A percentile compares a stretch with the other conserved stretches of the same genome.
These are phyloP conservation scores for Arabidopsis lyrata DNA, from an alignment of 441 rosid genomes.

Conservation along the genomic window DNA sequence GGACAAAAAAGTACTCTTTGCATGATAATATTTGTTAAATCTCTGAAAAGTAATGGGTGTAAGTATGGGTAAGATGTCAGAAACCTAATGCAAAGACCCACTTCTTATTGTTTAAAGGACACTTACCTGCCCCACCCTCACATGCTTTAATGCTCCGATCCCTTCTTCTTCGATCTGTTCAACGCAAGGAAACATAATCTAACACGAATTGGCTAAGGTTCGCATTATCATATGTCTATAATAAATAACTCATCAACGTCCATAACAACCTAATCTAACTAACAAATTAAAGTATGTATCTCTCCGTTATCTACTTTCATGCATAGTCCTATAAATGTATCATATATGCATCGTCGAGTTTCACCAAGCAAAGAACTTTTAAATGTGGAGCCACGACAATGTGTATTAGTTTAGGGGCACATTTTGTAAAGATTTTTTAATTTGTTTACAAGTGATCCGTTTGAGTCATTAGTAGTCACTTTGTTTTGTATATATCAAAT, in stretches of 20 bases:
- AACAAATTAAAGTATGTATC: not conserved
- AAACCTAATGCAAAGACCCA: conserved; percentile 47
- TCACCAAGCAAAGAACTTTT: not conserved
- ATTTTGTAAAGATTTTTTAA: not conserved
- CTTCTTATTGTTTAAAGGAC: conserved; percentile 42
- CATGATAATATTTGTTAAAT: conserved; percentile 37
- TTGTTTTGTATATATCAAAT: not conserved
- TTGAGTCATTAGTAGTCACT: not conserved
- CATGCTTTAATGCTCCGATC: conserved; percentile 41
- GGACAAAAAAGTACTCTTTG: conserved; percentile 41
- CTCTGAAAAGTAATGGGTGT: conserved; percentile 27
- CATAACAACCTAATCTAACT: conserved; percentile 26
- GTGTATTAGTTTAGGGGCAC: not conserved
- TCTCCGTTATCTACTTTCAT: not conserved
- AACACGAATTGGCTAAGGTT: conserved; percentile 36
- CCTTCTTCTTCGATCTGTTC: conserved; percentile 37
- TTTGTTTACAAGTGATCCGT: conserved; percentile 1
- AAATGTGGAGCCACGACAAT: not conserved
- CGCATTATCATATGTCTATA: conserved; percentile 27
- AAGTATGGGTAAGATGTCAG: conserved; percentile 48
- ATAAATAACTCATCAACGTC: conserved; percentile 36
- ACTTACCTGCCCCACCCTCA: conserved; percentile 44
- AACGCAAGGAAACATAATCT: conserved; percentile 38
- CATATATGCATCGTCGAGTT: not conserved
- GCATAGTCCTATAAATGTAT: not conserved